Evolutionary conservation across 2,329 filamentous ascomycete species (phyloP).

Genomic region (Fusarium sp.): DNA sequence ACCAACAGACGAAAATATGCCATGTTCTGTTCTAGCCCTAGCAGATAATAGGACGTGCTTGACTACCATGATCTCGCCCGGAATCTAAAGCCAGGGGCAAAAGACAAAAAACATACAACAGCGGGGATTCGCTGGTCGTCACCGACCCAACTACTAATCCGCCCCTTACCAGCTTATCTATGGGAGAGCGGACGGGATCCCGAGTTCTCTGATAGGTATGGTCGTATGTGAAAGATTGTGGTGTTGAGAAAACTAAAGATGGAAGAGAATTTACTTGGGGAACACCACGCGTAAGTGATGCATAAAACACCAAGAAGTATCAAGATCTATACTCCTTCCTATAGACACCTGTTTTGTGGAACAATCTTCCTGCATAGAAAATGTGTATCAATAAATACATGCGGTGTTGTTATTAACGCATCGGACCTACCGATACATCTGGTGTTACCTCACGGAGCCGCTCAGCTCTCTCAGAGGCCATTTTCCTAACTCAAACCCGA

Average conservation of each 20-base stretch:
- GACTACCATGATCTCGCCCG: neutral
- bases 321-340: neutral
- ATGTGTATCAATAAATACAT: neutral
- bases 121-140: neutral
- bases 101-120: constrained; percentile 21
- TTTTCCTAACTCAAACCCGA: too few species aligned
- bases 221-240: constrained; percentile 2
- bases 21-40: neutral
- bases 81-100: neutral
- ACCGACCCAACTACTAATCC: too few species aligned
- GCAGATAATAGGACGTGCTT: too few species aligned
- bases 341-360: neutral
- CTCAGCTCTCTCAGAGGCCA: too few species aligned
- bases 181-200: neutral
- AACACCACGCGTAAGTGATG: neutral
- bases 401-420: neutral
- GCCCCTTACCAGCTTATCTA: too few species aligned
- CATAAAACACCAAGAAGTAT: neutral
- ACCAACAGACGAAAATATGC: neutral
- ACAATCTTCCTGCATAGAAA: neutral
- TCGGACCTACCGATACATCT: too few species aligned
- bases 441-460: too few species aligned
- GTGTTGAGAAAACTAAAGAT: neutral
- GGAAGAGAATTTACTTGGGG: rapidly evolving
- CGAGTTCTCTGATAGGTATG: constrained; percentile 14